Evolutionary conservation across 1,284 basidiomycete genomes (phyloP).

Genomic region (Coriolopsis trogii): DNA sequence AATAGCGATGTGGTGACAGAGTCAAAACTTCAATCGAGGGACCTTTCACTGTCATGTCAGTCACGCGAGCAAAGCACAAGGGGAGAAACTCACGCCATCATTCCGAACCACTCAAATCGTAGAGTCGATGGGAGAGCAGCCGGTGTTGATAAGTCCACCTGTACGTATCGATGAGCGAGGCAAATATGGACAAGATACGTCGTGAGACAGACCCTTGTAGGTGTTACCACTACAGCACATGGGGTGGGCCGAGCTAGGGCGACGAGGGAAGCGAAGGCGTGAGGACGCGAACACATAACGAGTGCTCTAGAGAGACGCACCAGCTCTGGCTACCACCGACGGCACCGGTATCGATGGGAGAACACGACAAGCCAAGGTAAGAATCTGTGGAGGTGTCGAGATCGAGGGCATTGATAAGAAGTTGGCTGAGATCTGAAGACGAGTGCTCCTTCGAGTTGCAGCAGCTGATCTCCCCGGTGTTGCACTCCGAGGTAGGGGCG

Average conservation of each 20-base stretch:
- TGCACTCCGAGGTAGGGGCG: constrained; percentile 16
- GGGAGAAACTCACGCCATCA: not conserved
- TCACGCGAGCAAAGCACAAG: not conserved
- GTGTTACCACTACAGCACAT: constrained; percentile 20
- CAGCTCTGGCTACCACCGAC: constrained; percentile 27
- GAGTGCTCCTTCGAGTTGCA: constrained; percentile 25
- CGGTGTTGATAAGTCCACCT: constrained; percentile 1
- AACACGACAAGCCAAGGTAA: constrained; percentile 31
- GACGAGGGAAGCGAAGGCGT: not conserved
- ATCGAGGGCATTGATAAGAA: constrained; percentile 23
- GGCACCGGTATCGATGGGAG: constrained; percentile 24
- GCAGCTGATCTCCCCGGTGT: constrained; percentile 24
- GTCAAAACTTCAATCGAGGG: not conserved
- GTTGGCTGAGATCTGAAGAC: not conserved
- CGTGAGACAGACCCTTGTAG: no score
- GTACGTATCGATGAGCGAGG: no score
- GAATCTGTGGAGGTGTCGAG: constrained; percentile 21
- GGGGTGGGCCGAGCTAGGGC: constrained; percentile 8
- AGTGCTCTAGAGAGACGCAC: constrained; percentile 3
- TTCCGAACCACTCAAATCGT: constrained; percentile 1
- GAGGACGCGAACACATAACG: no score
- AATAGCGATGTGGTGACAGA: constrained; percentile 16
- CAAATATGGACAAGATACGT: no score
- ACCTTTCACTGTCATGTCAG: not conserved
- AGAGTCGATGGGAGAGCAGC: constrained; percentile 12